Conservation (phyloP, 2,329 filamentous ascomycete species). For the Stagonosporopsis tanaceti region DNA sequence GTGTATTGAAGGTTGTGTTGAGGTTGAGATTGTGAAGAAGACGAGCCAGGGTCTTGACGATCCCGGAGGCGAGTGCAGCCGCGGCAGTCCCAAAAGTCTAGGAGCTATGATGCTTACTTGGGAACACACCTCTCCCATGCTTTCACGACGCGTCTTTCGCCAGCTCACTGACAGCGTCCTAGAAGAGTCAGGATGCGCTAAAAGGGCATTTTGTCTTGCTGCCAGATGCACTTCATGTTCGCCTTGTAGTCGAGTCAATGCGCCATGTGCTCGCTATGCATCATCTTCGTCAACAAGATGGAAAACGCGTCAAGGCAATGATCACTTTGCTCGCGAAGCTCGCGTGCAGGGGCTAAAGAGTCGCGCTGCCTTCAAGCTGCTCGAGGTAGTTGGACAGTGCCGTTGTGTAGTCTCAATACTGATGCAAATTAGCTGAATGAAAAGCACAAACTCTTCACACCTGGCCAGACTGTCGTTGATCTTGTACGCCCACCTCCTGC, state of each 20-base stretch:
- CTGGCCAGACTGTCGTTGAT: slow-evolving; percentile 87
- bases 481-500: slow-evolving; percentile 62
- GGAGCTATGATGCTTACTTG: slow-evolving; percentile 24
- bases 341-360: slow-evolving; percentile 84
- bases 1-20: background rate
- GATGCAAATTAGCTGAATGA: slow-evolving; percentile 72
- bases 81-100: slow-evolving; percentile 23
- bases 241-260: slow-evolving; percentile 8
- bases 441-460: slow-evolving; percentile 79
- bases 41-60: background rate
- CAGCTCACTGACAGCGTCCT: slow-evolving; percentile 48
- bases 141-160: slow-evolving; percentile 48
- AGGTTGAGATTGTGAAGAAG: background rate
- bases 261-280: slow-evolving; percentile 24
- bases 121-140: slow-evolving; percentile 36
- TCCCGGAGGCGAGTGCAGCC: slow-evolving; percentile 11
- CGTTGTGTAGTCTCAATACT: slow-evolving; percentile 18
- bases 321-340: slow-evolving; percentile 77
- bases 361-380: slow-evolving; percentile 89
- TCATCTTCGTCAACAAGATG: slow-evolving; percentile 71
- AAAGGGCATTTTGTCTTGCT: slow-evolving; percentile 23
- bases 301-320: slow-evolving; percentile 79
- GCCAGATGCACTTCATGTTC: slow-evolving; percentile 24
- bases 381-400: slow-evolving; percentile 69
- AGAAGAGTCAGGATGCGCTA: slow-evolving; percentile 22